Evolutionary conservation across 371 early-diverging fungal species (phyloP).

Genomic region (Mortierella sp.): DNA sequence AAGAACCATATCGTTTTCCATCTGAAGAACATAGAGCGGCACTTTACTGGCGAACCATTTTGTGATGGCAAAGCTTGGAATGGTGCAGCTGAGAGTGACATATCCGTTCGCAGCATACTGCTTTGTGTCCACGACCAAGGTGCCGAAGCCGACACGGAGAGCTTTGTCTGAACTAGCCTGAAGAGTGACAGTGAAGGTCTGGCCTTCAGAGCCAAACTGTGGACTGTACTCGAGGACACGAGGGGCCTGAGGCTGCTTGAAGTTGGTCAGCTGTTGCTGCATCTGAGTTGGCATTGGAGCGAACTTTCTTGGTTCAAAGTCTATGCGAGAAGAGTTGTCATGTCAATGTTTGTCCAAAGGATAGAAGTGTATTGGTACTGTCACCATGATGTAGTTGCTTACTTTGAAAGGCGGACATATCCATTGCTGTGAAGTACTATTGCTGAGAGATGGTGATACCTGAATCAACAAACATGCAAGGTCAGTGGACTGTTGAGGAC

Average conservation of each 20-base stretch:
- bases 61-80: constrained; percentile 53
- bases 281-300: constrained; percentile 39
- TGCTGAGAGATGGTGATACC: no score
- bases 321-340: constrained; percentile 4
- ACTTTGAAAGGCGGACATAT: no score
- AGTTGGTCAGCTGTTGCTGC: constrained; percentile 21
- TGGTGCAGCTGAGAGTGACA: constrained; percentile 48
- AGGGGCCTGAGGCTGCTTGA: constrained; percentile 32
- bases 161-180: constrained; percentile 28
- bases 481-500: no score
- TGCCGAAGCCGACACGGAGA: constrained; percentile 50
- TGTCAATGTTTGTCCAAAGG: no score
- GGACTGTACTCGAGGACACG: constrained; percentile 46
- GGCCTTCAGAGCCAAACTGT: constrained; percentile 42
- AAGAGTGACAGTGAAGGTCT: constrained; percentile 41
- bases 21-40: constrained; percentile 53
- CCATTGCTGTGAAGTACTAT: no score
- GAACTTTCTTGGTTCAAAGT: constrained; percentile 52
- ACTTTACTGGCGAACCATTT: constrained; percentile 53
- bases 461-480: no score
- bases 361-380: no score
- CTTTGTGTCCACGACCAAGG: constrained; percentile 49
- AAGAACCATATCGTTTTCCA: constrained; percentile 49
- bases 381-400: no score
- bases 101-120: constrained; percentile 54